Base-by-base conservation (phyloP, 805 yeast genomes). In the Wickerhamiella musiphila region DNA sequence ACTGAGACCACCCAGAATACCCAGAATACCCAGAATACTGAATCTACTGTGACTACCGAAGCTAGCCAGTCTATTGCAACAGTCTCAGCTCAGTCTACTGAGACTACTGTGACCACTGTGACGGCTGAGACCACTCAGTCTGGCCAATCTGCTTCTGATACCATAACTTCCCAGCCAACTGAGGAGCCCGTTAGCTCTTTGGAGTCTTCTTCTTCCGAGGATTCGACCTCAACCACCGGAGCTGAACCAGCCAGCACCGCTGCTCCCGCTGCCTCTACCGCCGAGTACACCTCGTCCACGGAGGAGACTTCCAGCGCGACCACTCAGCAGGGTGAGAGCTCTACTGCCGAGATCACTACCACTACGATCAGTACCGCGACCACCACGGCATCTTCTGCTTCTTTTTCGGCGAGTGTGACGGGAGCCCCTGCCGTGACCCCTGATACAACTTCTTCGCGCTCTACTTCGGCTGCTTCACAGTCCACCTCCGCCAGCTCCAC, bases 231-330 rank as follows among this genome's bases (percentile, higher is more conserved):
- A 19, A 5, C 31, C n/a, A 12, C 23, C n/a, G 25, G 25, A n/a
- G 24, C 16, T 10, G 10, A 18, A 7, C 11, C 23, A 12, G 6
- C 23, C 13, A 13, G 9, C n/a, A 20, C 25, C 15, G 5, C 23
- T 21, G 18, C 31, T 28, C 4, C 31, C 13, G 24, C 25, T 20
- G 31, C 8, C 18, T 6, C 31, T 19, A 20, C 28, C 12, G 18
- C 15, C 6, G 25, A 9, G 8, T 12, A 9, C 6, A 13, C 5
- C 25, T 12, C 25, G 13, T 11, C 25, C 13, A 7, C 25, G 13
- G 25, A 23, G n/a, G 8, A 6, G 21, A 7, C 21, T 19, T 19
- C 21, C 21, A 19, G 21, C 21, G 6, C 21, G 21, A 7, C 21
- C 9, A 9, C 9, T 19, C 9, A 19, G 6, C 9, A 6, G 21